Base-by-base conservation (phyloP, 148 eudicot genomes). In the Gaultheria prostrata region DNA sequence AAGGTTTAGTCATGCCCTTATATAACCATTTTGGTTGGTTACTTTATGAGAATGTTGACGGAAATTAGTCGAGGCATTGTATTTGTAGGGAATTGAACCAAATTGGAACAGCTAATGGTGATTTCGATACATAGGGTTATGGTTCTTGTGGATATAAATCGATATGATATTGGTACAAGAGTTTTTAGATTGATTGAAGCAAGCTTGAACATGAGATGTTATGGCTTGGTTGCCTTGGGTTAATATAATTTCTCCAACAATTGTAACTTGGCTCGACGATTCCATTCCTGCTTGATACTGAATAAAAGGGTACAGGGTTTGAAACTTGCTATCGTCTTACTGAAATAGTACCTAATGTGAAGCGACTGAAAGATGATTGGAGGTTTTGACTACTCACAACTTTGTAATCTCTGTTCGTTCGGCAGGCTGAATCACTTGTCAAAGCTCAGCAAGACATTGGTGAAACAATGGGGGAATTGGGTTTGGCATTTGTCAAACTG, bases 371-470 rank as follows among this genome's bases (percentile, higher is more conserved):
- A 32, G 57, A 15, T 14, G 6, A 57, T 30, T 54, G 39, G 21
- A 50, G 56, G 50, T 50, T 17, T 77, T 78, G 17, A 39, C 50
- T 35, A 57, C 49, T 35, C 18, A 79, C 17, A 45, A 33, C 12
- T 39, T 53, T 82, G 32, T n/a, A 32, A 17, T 79, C 54, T 89
- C n/a, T 1, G 6, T 83, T 76, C 78, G 3, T 63, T 56, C 50
- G 83, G 85, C 88, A 92, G 93, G 94, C 94, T 48, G 93, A 92
- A 83, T 86, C 91, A 32, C 89, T 92, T 73, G 94, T 92, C 51
- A 92, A 91, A 90, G 93, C 91, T 79, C 94, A 92, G 80, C 93
- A 92, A 80, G 92, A 92, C 84, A 89, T 87, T 73, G 94, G 94
- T 76, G 93, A 91, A 75, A 92, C 94, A 21, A 82, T 92, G 85